Evolutionary conservation across 2,329 filamentous ascomycete genomes (phyloP).

Genomic region (Blumeriella jaapii): DNA sequence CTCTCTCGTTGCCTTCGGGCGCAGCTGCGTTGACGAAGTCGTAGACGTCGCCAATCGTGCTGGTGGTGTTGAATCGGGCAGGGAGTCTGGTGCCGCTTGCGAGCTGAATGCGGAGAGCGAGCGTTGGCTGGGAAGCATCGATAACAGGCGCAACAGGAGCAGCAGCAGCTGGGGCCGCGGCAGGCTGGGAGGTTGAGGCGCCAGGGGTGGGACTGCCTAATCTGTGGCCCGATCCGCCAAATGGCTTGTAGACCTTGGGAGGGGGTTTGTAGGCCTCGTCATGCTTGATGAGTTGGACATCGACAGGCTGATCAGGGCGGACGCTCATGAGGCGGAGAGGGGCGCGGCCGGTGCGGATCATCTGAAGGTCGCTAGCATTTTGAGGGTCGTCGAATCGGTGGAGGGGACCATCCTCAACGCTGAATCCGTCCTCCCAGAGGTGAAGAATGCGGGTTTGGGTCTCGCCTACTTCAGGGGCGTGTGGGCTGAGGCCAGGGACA

Average conservation of each 20-base stretch:
- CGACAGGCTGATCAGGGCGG: conserved; percentile 60
- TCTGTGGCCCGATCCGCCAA: conserved; percentile 58
- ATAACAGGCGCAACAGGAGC: conserved; percentile 33
- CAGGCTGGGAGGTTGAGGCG: conserved; percentile 28
- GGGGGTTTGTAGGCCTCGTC: conserved; percentile 62
- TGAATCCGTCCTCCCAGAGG: conserved; percentile 77
- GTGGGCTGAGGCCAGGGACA: conserved; percentile 48
- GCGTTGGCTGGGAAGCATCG: conserved; percentile 53
- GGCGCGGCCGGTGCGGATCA: conserved; percentile 67
- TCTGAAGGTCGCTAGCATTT: conserved; percentile 58
- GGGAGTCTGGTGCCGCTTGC: conserved; percentile 66
- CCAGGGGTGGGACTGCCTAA: conserved; percentile 70
- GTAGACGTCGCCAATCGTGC: conserved; percentile 70
- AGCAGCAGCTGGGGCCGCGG: conserved; percentile 19
- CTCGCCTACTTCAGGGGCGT: conserved; percentile 21
- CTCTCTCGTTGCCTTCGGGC: conserved; percentile 41
- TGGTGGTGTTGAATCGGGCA: conserved; percentile 71
- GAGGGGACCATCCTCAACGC: conserved; percentile 69
- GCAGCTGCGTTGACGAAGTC: conserved; percentile 58
- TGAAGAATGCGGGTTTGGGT: conserved; percentile 58
- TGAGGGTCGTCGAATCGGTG: conserved; percentile 68
- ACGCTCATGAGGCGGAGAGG: conserved; percentile 72
- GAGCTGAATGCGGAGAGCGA: conserved; percentile 66
- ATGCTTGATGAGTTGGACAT: conserved; percentile 64
- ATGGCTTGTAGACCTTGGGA: conserved; percentile 67